These are phyloP conservation scores for Prunus davidiana DNA, from an alignment of 306 rosid genomes.

Conservation along the genomic window DNA sequence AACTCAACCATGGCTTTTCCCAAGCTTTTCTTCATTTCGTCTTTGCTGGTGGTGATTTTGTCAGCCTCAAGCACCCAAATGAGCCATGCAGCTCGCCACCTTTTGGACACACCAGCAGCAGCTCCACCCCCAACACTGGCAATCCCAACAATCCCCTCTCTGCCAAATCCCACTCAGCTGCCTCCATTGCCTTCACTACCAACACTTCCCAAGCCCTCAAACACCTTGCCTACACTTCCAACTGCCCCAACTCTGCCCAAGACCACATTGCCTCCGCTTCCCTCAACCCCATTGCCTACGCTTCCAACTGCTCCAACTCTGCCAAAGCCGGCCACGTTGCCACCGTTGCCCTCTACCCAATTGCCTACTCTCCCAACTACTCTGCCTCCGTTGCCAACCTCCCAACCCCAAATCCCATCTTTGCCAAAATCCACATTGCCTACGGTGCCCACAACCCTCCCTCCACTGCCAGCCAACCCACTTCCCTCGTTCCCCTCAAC, in stretches of 20 bases:
- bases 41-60: neutral
- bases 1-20: neutral
- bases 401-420: constrained; percentile 8
- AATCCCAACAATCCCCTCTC: constrained; percentile 5
- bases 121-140: constrained; percentile 6
- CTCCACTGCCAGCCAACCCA: constrained; percentile 9
- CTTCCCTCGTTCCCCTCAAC: constrained; percentile 12
- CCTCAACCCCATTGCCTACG: constrained; percentile 1
- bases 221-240: constrained; percentile 6
- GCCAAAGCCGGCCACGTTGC: constrained; percentile 17
- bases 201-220: constrained; percentile 15
- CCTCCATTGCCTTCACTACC: constrained; percentile 14
- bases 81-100: constrained; percentile 12
- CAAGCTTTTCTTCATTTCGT: neutral
- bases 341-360: constrained; percentile 7
- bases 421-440: constrained; percentile 3
- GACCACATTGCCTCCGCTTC: constrained; percentile 11
- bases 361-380: neutral
- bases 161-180: constrained; percentile 9
- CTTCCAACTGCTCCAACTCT: constrained; percentile 2
- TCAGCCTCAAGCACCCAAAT: neutral
- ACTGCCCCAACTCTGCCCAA: constrained; percentile 17
- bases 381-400: constrained; percentile 1
- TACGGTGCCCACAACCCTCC: neutral
- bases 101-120: constrained; percentile 2